Evolutionary conservation across 495 filamentous ascomycete species (phyloP).

Genomic region (Neurospora sp.): DNA sequence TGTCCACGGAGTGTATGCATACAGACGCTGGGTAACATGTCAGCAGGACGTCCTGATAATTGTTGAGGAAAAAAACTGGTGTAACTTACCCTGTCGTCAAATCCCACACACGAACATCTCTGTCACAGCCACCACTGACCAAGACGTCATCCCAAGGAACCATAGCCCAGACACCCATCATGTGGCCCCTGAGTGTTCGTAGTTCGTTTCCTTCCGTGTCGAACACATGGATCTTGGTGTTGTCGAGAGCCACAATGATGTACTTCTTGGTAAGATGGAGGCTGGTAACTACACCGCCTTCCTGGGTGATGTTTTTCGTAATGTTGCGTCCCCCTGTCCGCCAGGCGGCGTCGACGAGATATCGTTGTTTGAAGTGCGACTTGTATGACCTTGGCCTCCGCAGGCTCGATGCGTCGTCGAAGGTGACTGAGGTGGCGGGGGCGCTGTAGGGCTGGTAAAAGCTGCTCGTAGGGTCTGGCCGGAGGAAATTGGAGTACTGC

Average conservation of each 20-base stretch:
- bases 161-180: constrained; percentile 99
- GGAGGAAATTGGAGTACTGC: constrained; percentile 10
- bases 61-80: not conserved
- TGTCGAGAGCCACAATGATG: constrained; percentile 94
- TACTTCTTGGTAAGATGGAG: constrained; percentile 90
- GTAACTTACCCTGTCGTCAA: constrained; percentile 78
- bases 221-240: constrained; percentile 97
- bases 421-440: constrained; percentile 20
- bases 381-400: constrained; percentile 61
- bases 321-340: constrained; percentile 74
- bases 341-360: constrained; percentile 96
- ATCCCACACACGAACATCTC: constrained; percentile 96
- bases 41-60: constrained; percentile 9
- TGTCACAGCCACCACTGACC: constrained; percentile 92
- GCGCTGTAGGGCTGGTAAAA: not conserved
- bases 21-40: constrained; percentile 38
- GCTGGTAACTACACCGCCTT: constrained; percentile 94
- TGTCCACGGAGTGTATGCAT: constrained; percentile 85
- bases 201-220: constrained; percentile 80
- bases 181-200: constrained; percentile 85
- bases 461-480: constrained; percentile 10
- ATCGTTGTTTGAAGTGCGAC: constrained; percentile 94
- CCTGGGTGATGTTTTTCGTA: constrained; percentile 77
- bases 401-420: constrained; percentile 24
- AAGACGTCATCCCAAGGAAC: constrained; percentile 94